Conservation (phyloP, 345 rosid species). For the Citrus australasica region DNA sequence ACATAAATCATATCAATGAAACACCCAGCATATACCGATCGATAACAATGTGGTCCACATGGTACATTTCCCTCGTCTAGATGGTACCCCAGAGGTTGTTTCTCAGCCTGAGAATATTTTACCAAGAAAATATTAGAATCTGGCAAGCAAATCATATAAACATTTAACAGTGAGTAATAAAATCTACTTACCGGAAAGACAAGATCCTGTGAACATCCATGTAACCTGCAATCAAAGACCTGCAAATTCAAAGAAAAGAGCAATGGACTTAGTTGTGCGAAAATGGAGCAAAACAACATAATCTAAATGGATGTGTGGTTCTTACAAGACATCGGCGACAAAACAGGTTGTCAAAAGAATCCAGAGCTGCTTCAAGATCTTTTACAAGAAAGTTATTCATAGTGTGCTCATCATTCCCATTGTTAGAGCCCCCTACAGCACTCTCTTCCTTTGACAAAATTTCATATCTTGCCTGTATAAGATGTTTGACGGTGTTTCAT, state of each 20-base stretch:
- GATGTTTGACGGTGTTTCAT: slow-evolving; percentile 96
- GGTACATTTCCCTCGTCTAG: slow-evolving; percentile 56
- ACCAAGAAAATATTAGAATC: slow-evolving; percentile 23
- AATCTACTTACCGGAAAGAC: slow-evolving; percentile 78
- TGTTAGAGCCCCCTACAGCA: slow-evolving; percentile 36
- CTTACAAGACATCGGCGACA: slow-evolving; percentile 98
- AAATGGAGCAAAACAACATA: slow-evolving; percentile 4
- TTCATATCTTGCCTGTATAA: slow-evolving; percentile 99
- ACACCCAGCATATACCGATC: slow-evolving; percentile 42
- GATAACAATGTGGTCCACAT: slow-evolving; percentile 81
- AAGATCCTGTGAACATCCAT: slow-evolving; percentile 99
- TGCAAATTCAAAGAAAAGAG: slow-evolving; percentile 32
- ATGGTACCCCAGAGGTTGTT: slow-evolving; percentile 67
- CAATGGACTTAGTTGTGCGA: background rate
- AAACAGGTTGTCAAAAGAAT: slow-evolving; percentile 96
- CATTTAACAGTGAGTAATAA: slow-evolving; percentile 20
- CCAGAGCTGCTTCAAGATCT: slow-evolving; percentile 97
- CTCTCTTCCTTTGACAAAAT: slow-evolving; percentile 63
- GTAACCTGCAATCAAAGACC: slow-evolving; percentile 99
- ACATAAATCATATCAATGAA: slow-evolving; percentile 2
- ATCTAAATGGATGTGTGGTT: slow-evolving; percentile 1
- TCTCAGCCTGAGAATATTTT: slow-evolving; percentile 63
- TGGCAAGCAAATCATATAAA: slow-evolving; percentile 12
- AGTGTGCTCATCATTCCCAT: slow-evolving; percentile 47
- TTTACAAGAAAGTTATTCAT: slow-evolving; percentile 64